Percentiles rank a stretch among this genome's conserved stretches.
Evolutionary conservation across 345 rosid species (phyloP).

Genomic region (Boechera divaricarpa): DNA sequence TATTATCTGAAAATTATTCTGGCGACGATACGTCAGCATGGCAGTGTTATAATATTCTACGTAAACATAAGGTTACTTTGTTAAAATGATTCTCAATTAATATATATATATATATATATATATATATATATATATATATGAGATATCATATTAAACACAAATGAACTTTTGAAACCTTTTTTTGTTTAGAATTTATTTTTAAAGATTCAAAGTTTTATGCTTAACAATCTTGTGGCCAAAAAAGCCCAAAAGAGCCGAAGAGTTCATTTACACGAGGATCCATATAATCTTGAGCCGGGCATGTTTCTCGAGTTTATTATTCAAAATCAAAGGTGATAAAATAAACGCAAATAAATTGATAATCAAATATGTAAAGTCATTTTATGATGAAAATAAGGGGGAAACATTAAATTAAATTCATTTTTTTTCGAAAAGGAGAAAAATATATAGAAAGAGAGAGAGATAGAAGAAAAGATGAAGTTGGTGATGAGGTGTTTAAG

Average conservation of each 20-base stretch:
- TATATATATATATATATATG: no score
- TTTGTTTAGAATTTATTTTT: not conserved
- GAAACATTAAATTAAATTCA: not conserved
- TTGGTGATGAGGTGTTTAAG: conserved; percentile 48
- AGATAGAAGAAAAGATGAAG: conserved; percentile 34
- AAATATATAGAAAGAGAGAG: not conserved
- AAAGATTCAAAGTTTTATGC: not conserved
- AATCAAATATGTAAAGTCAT: not conserved
- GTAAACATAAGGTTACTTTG: no score
- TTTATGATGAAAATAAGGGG: not conserved
- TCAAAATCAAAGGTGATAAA: not conserved
- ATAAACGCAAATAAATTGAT: not conserved
- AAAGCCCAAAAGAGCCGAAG: not conserved
- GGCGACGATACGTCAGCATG: no score
- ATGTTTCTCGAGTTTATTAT: not conserved
- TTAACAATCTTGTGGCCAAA: conserved; percentile 11
- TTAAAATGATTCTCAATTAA: no score
- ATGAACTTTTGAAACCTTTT: not conserved
- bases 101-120: no score
- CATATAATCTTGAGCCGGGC: not conserved
- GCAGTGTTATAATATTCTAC: no score
- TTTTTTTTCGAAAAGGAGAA: not conserved
- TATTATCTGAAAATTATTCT: no score
- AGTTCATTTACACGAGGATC: not conserved
- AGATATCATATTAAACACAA: not conserved